Base-by-base conservation (phyloP, 2,329 filamentous ascomycete species). In the Penicillium sp. region DNA sequence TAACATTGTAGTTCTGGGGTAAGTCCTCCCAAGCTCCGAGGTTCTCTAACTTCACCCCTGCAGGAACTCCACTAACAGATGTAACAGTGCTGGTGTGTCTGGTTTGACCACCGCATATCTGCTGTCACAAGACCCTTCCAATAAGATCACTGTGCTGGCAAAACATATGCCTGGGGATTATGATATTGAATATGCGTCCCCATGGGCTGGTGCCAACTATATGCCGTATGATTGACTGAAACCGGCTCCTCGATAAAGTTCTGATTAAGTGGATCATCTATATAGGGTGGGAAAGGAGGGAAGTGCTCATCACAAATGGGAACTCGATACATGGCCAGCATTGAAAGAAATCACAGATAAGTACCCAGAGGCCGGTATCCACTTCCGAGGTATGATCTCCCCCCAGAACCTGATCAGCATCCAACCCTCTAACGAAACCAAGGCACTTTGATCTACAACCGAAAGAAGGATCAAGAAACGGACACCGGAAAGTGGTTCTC, bases 91-190 rank as follows among this genome's bases (percentile, higher is more conserved):
- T 51, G 87, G 87, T 47, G 86, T 89, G 6, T 80, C 84, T 33
- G 86, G 86, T 27, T 79, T 89, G 52, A 89, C 87, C 2, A 87
- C 85, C 2, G 86, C 87, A 37, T 77, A 87, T 25, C 74, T 85
- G 17, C 76, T 89, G 15, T 86, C 86, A 13, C 79, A 80, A 58
- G 81, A 86, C 65, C 73, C 77, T 6, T 68, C 75, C 12, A 82
- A 87, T 64, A 78, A 79, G 27, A 76, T 95, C 62, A 92, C 89
- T 0, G 80, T 95, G 37, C 80, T 91, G 33, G 89, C 91, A 6
- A 95, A 93, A 70, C 89, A 96, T 72, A 94, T 96, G 89, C 93
- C 93, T 0, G 93, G 93, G 37, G 93, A 97, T 78, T 94, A 93
- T 74, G 89, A 93, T 64, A 88, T 93, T 65, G 89, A 95, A 79